Evolutionary conservation across 2,329 filamentous ascomycete species (phyloP).

Genomic region (Colletotrichum euphorbiae): DNA sequence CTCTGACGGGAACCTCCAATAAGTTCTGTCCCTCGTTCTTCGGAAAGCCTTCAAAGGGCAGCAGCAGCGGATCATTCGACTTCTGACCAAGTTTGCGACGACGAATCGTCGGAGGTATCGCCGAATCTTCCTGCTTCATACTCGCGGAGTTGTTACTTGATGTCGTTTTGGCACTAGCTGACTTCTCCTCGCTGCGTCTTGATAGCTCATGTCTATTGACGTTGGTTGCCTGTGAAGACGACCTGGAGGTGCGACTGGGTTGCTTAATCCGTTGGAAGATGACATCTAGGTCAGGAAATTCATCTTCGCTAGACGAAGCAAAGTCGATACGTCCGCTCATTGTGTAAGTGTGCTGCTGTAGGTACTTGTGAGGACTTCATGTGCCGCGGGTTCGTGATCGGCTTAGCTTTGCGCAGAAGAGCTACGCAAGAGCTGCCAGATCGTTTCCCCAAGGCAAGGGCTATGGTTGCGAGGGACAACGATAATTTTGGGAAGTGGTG

Average conservation of each 20-base stretch:
- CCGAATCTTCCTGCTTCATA: background rate
- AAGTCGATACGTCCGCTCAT: conserved; percentile 43
- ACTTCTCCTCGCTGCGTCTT: conserved; percentile 1
- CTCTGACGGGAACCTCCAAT: background rate
- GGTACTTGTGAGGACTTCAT: background rate
- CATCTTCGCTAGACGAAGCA: conserved; percentile 53
- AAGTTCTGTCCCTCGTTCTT: conserved; percentile 15
- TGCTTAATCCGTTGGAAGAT: conserved; percentile 42
- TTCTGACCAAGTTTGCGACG: conserved; percentile 35
- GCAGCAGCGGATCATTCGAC: conserved; percentile 22
- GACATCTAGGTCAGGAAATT: conserved; percentile 54
- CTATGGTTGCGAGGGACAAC: conserved; percentile 38
- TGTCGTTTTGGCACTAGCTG: background rate
- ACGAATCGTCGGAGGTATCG: conserved; percentile 3
- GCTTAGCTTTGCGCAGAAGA: background rate
- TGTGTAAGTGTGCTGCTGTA: background rate
- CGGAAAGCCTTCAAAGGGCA: background rate
- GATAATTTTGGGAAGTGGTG: background rate
- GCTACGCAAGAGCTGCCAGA: conserved; percentile 3
- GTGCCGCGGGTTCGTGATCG: background rate
- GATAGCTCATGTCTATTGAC: background rate
- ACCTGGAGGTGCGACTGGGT: background rate
- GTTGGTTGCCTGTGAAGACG: conserved; percentile 29
- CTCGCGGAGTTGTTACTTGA: no score
- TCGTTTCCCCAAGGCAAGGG: background rate